Evolutionary conservation across 2,329 filamentous ascomycete genomes (phyloP).

Genomic region (Fusarium goolgardi): DNA sequence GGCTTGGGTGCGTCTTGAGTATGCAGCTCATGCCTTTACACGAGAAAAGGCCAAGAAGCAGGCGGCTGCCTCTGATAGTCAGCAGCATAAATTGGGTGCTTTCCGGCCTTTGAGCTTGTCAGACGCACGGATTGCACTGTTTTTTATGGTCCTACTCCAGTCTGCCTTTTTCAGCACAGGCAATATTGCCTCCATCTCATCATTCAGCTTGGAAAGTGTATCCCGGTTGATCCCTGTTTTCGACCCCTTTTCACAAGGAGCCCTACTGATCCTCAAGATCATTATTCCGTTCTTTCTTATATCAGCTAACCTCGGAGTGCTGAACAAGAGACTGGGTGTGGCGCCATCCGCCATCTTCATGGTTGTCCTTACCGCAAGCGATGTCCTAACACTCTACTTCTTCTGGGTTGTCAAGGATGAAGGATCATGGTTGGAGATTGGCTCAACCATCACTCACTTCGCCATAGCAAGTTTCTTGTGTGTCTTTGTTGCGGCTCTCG

Average conservation of each 20-base stretch:
- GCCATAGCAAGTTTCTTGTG: slow-evolving; percentile 89
- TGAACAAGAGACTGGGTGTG: slow-evolving; percentile 86
- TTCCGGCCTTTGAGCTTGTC: slow-evolving; percentile 78
- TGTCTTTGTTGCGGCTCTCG: slow-evolving; percentile 89
- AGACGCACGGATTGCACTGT: slow-evolving; percentile 90
- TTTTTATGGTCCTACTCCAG: slow-evolving; percentile 95
- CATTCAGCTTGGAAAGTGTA: slow-evolving; percentile 93
- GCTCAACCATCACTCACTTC: slow-evolving; percentile 96
- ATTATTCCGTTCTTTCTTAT: slow-evolving; percentile 94
- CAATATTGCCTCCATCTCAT: slow-evolving; percentile 92
- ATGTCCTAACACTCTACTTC: slow-evolving; percentile 93
- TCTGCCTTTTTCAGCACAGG: slow-evolving; percentile 97
- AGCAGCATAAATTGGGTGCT: slow-evolving; percentile 28
- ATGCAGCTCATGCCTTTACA: slow-evolving; percentile 66
- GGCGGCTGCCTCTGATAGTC: slow-evolving; percentile 17
- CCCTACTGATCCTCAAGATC: slow-evolving; percentile 87
- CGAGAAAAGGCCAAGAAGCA: slow-evolving; percentile 42
- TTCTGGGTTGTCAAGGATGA: slow-evolving; percentile 98
- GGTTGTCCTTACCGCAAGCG: slow-evolving; percentile 90
- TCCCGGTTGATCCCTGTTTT: slow-evolving; percentile 89
- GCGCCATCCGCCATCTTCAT: slow-evolving; percentile 93
- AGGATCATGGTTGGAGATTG: slow-evolving; percentile 97
- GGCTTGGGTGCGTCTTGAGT: slow-evolving; percentile 92
- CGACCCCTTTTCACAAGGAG: slow-evolving; percentile 90
- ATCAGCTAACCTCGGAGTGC: slow-evolving; percentile 91